Conservation (phyloP, 345 rosid species). For the Populus pruinosa region DNA sequence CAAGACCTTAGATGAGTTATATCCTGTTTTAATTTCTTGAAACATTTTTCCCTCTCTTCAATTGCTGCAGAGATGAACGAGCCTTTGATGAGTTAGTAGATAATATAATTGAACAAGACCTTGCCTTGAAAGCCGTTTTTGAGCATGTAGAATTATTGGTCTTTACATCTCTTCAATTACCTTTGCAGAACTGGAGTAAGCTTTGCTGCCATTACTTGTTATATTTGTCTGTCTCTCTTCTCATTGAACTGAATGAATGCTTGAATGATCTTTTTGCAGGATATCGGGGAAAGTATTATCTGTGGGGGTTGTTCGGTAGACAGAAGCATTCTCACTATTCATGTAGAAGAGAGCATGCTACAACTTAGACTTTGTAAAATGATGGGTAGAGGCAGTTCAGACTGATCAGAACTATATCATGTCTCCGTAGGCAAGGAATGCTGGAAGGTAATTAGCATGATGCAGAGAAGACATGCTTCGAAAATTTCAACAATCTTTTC, state of each 20-base stretch:
- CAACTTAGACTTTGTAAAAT: neutral
- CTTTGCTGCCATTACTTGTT: neutral
- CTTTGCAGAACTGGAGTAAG: neutral
- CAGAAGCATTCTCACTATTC: neutral
- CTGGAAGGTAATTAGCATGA: no score
- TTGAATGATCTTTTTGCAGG: neutral
- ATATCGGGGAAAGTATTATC: neutral
- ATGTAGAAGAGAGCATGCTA: neutral
- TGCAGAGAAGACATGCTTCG: no score
- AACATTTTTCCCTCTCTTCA: neutral
- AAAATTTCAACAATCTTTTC: neutral
- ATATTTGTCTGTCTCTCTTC: neutral
- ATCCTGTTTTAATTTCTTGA: neutral
- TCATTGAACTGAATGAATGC: neutral
- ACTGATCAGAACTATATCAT: no score
- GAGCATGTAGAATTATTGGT: neutral
- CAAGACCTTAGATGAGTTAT: no score
- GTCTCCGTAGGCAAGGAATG: neutral
- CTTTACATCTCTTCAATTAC: constrained; percentile 6
- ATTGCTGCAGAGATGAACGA: neutral
- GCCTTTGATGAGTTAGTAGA: neutral
- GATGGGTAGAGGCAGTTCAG: neutral
- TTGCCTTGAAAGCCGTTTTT: constrained; percentile 4
- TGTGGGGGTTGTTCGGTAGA: neutral
- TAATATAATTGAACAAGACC: neutral